phyloP scores from a whole-genome alignment of 768 basidiomycete genomes.

The Saitozyma podzolica region DNA sequence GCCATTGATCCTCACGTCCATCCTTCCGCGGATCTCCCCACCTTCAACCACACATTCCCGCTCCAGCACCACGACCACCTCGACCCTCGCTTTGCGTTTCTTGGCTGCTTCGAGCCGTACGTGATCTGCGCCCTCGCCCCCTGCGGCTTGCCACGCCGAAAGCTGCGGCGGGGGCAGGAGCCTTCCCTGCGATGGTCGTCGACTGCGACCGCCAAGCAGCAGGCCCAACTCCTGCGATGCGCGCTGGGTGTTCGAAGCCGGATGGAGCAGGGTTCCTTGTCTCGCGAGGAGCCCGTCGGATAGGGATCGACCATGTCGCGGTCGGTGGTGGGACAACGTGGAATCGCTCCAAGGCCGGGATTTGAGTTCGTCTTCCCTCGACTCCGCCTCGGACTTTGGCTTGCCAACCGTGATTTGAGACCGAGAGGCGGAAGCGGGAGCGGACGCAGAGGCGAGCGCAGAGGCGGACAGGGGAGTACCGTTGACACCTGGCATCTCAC shows the following conservation, averaged over 20 bases:
- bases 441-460: not conserved
- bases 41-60: slow-evolving; percentile 78
- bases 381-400: not conserved
- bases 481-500: slow-evolving; percentile 29
- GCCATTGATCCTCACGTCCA: slow-evolving; percentile 67
- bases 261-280: slow-evolving; percentile 49
- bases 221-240: slow-evolving; percentile 46
- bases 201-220: slow-evolving; percentile 41
- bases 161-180: slow-evolving; percentile 41
- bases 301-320: slow-evolving; percentile 21
- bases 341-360: slow-evolving; percentile 38
- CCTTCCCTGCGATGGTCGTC: slow-evolving; percentile 33
- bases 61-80: slow-evolving; percentile 76
- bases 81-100: slow-evolving; percentile 65
- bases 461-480: not conserved
- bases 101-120: slow-evolving; percentile 60
- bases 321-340: slow-evolving; percentile 25
- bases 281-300: slow-evolving; percentile 47
- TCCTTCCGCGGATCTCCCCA: slow-evolving; percentile 65
- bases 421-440: no score
- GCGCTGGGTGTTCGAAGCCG: slow-evolving; percentile 40
- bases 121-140: slow-evolving; percentile 53
- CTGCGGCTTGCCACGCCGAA: slow-evolving; percentile 20
- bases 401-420: no score
- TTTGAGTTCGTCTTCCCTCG: slow-evolving; percentile 13